These are phyloP conservation scores for Filobasidium wieringae DNA, from an alignment of 768 basidiomycete species.

Conservation along the genomic window DNA sequence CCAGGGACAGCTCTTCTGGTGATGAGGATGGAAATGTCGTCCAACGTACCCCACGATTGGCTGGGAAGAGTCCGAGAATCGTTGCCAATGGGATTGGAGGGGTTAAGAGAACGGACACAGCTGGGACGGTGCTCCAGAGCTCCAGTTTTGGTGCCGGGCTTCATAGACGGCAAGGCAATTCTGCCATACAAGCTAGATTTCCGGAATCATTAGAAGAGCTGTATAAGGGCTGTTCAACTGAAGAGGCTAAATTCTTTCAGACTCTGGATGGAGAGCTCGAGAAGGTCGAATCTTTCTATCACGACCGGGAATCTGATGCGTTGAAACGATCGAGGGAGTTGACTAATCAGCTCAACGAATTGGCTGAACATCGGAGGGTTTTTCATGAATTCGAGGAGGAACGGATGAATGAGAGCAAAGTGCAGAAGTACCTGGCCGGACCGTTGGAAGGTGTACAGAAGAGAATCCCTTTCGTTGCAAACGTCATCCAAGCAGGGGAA, in stretches of 20 bases:
- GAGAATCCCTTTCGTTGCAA: slow-evolving; percentile 7
- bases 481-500: neutral
- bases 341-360: slow-evolving; percentile 59
- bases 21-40: neutral
- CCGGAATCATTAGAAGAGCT: slow-evolving; percentile 36
- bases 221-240: slow-evolving; percentile 48
- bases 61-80: neutral
- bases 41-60: neutral
- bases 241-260: slow-evolving; percentile 62
- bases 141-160: neutral
- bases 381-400: slow-evolving; percentile 30
- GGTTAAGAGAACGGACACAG: neutral
- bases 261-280: slow-evolving; percentile 65
- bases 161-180: neutral
- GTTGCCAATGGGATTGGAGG: neutral
- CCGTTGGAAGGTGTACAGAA: slow-evolving; percentile 3
- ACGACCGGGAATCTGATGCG: slow-evolving; percentile 55
- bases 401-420: neutral
- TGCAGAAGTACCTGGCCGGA: neutral
- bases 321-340: slow-evolving; percentile 41
- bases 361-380: slow-evolving; percentile 54
- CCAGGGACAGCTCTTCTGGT: neutral
- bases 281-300: slow-evolving; percentile 76
- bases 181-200: slow-evolving; percentile 2
- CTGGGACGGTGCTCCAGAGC: neutral